phyloP scores from a whole-genome alignment of 2,329 filamentous ascomycete species.

The Ascochyta fabae region DNA sequence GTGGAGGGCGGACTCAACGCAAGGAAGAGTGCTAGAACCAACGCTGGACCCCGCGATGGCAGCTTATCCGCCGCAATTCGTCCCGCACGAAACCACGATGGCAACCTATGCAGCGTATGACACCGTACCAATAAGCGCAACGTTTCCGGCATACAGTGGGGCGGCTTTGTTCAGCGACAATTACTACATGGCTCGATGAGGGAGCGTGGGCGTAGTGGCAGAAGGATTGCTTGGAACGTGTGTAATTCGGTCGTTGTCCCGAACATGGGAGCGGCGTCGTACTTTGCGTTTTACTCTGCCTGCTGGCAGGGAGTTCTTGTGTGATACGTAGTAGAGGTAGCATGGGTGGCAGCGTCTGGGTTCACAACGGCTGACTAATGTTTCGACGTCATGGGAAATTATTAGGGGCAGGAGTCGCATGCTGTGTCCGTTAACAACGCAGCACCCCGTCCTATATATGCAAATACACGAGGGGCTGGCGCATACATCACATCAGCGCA shows the following conservation, averaged over 20 bases:
- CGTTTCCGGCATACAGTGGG: constrained; percentile 1
- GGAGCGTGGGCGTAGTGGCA: too few relatives aligned
- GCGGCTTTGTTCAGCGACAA: constrained; percentile 1
- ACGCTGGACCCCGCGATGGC: not conserved
- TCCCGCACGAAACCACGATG: not conserved
- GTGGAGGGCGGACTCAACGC: constrained; percentile 7
- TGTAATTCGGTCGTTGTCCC: not conserved
- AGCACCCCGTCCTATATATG: not conserved
- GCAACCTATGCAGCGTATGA: constrained; percentile 11
- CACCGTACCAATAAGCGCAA: not conserved
- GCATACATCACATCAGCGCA: not conserved
- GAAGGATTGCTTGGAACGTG: not conserved
- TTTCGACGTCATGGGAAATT: not conserved
- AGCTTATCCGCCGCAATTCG: constrained; percentile 2
- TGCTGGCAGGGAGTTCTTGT: not conserved
- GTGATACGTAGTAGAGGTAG: not conserved
- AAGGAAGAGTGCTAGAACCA: not conserved
- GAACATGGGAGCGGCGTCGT: not conserved
- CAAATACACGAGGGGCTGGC: not conserved
- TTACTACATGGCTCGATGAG: constrained; percentile 12
- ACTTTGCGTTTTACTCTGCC: not conserved
- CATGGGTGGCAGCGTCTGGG: not conserved
- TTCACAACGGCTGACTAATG: not conserved
- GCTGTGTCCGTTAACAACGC: not conserved
- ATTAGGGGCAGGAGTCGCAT: not conserved